Conservation (phyloP, 192 early-diverging fungal species). For the Backusella mclennaniae region DNA sequence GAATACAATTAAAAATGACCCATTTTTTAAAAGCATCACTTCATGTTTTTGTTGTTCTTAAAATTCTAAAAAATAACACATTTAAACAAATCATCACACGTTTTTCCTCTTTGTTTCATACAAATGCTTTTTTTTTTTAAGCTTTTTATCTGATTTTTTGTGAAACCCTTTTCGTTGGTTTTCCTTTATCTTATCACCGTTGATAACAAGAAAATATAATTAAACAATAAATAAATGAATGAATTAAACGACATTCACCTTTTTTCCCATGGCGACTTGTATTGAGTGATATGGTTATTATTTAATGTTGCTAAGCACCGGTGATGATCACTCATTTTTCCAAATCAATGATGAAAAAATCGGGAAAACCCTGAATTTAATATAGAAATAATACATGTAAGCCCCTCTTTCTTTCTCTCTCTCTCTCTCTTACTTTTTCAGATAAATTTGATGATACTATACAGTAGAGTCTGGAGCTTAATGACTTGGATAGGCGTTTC, state of each 20-base stretch:
- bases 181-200: too few species aligned
- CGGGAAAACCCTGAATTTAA: not conserved
- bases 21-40: too few species aligned
- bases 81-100: not conserved
- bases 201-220: too few species aligned
- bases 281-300: not conserved
- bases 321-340: not conserved
- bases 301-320: not conserved
- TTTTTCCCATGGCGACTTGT: not conserved
- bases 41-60: not conserved
- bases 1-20: not conserved
- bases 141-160: not conserved
- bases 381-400: too few species aligned
- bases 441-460: too few species aligned
- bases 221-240: too few species aligned
- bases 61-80: too few species aligned
- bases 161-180: not conserved
- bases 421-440: too few species aligned
- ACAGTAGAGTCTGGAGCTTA: too few species aligned
- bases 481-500: too few species aligned
- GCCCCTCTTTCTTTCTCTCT: too few species aligned
- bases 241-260: not conserved
- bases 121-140: not conserved
- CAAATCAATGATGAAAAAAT: not conserved
- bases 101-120: not conserved